A percentile compares a stretch with the other conserved stretches of the same genome.
These are phyloP conservation scores for Cocos nucifera DNA, from an alignment of 176 grass and related monocot genomes.

Conservation along the genomic window DNA sequence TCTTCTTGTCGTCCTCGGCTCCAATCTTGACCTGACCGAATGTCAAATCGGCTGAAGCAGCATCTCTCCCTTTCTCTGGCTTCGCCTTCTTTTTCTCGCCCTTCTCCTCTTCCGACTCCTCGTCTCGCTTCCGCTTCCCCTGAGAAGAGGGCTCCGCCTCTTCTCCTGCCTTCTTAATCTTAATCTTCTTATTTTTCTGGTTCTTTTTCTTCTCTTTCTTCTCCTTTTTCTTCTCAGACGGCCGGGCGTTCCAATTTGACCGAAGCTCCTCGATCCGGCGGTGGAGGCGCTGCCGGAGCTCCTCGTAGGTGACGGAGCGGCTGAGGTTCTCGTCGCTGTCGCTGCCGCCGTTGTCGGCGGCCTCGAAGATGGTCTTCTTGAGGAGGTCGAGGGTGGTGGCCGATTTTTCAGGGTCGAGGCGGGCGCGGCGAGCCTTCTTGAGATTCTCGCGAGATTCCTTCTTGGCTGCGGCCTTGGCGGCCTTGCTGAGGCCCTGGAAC, in stretches of 20 bases:
- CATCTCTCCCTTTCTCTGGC: background rate
- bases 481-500: slow-evolving; percentile 70
- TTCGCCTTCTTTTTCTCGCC: slow-evolving; percentile 37
- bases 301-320: slow-evolving; percentile 63
- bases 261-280: slow-evolving; percentile 48
- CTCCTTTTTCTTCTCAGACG: slow-evolving; percentile 40
- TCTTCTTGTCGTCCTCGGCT: slow-evolving; percentile 31
- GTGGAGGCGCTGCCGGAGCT: slow-evolving; percentile 45
- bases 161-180: slow-evolving; percentile 24
- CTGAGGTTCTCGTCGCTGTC: slow-evolving; percentile 14
- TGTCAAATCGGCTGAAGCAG: slow-evolving; percentile 30
- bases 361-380: slow-evolving; percentile 38
- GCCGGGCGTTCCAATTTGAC: slow-evolving; percentile 55
- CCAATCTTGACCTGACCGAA: slow-evolving; percentile 51
- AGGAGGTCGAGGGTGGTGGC: slow-evolving; percentile 66
- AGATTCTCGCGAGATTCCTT: slow-evolving; percentile 55
- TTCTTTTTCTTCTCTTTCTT: slow-evolving; percentile 40
- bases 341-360: slow-evolving; percentile 16
- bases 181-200: slow-evolving; percentile 21
- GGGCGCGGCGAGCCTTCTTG: slow-evolving; percentile 50
- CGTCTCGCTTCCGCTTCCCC: slow-evolving; percentile 41
- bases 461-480: slow-evolving; percentile 55
- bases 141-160: background rate
- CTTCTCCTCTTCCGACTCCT: slow-evolving; percentile 27
- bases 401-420: slow-evolving; percentile 45